Base-by-base conservation (phyloP, 371 early-diverging fungal species). In the Lichtheimia ramosa region DNA sequence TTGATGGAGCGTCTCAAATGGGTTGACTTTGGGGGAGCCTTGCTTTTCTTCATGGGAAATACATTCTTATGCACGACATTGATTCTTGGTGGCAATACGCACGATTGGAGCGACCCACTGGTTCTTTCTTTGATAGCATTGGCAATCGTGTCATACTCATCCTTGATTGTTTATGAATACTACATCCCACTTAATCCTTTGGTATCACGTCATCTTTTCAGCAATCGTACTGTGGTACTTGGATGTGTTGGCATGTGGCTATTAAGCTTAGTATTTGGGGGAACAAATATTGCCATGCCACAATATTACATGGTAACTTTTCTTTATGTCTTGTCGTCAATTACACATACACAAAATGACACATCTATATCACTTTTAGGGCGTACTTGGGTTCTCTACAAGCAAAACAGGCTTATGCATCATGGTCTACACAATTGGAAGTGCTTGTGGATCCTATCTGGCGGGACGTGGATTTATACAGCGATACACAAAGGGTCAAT, bases 1-100 rank as follows among this genome's bases (percentile, higher is more conserved):
- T 15, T 68, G 10, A 27, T 50, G 18, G 46, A 59, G 18, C 56
- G 59, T 15, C 43, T 55, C 1, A 58, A 58, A 2, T 42, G 58
- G 23, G 74, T 88, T 40, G 92, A 88, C 73, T 81, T 83, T 61
- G 59, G 77, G 5, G 92, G 93, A 6, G 68, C 83, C 2, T 23
- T 69, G 40, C 59, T 75, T 15, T 70, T 83, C 54, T 64, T 40
- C 7, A 21, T 40, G 15, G 53, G 40, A 14, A 53, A 53, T 6
- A 39, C 53, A 3, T 39, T 41, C 0, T 61, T 91, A 21, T 77
- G 87, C 14, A 61, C 86, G 24, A 81, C 83, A 8, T 69, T 82
- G 40, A 69, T 84, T 42, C 82, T 88, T 71, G 87, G 87, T 50
- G 87, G 88, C 1, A 77, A 77, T 65, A 78, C 81, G 5, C 75